These are phyloP conservation scores for Diaporthe destruens DNA, from an alignment of 2,329 filamentous ascomycete genomes.

Conservation along the genomic window DNA sequence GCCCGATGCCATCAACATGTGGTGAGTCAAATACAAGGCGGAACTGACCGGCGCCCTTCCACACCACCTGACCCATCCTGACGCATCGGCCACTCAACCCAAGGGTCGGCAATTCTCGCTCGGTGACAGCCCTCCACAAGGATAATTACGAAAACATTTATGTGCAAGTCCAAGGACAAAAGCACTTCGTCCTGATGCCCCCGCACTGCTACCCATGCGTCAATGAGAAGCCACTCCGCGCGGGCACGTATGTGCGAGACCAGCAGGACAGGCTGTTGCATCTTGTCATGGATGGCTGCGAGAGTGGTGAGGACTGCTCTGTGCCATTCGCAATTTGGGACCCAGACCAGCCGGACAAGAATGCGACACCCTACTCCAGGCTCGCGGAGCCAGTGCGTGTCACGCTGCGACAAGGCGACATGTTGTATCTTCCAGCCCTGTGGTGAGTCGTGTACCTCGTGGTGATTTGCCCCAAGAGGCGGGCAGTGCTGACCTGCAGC, in stretches of 20 bases:
- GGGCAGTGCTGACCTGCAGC: background rate
- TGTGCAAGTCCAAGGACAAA: conserved; percentile 78
- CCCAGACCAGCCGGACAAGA: conserved; percentile 67
- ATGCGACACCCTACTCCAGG: conserved; percentile 69
- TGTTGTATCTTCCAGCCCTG: conserved; percentile 85
- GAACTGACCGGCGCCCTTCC: background rate
- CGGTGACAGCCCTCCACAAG: conserved; percentile 80
- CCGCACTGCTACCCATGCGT: conserved; percentile 77
- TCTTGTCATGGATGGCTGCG: conserved; percentile 53
- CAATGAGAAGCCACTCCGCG: conserved; percentile 69
- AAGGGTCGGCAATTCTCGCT: conserved; percentile 77
- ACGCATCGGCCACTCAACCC: background rate
- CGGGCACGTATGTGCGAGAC: conserved; percentile 69
- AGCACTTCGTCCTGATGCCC: conserved; percentile 82
- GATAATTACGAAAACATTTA: conserved; percentile 91
- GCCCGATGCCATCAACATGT: conserved; percentile 85
- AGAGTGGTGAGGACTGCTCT: conserved; percentile 44
- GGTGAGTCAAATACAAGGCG: conserved; percentile 49
- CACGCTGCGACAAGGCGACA: conserved; percentile 78
- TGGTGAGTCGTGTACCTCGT: conserved; percentile 65
- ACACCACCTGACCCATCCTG: background rate
- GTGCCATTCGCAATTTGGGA: conserved; percentile 83
- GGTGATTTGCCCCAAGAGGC: background rate
- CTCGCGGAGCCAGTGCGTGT: conserved; percentile 74
- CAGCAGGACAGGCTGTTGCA: conserved; percentile 47